Percentiles rank a stretch among this genome's conserved stretches.
phyloP scores from a whole-genome alignment of 176 grass and related monocot genomes.

The Eremochloa ophiuroides region DNA sequence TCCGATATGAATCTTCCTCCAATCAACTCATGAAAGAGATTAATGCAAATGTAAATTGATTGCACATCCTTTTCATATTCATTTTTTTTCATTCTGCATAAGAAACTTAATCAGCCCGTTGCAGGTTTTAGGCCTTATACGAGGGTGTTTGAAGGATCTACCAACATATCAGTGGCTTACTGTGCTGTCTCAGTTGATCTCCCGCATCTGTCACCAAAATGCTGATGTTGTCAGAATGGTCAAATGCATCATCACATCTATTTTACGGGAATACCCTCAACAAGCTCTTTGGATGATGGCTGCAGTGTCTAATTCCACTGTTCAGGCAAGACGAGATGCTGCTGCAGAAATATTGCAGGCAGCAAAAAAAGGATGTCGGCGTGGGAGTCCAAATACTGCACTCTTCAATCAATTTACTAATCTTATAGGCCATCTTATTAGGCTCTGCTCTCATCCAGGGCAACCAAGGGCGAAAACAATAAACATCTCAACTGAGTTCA shows the following conservation, averaged over 20 bases:
- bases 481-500: slow-evolving; percentile 93
- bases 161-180: slow-evolving; percentile 97
- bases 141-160: slow-evolving; percentile 82
- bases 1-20: slow-evolving; percentile 39
- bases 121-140: slow-evolving; percentile 67
- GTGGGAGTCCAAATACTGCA: slow-evolving; percentile 47
- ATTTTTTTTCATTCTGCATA: slow-evolving; percentile 6
- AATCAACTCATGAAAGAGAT: slow-evolving; percentile 61
- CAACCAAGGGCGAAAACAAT: slow-evolving; percentile 66
- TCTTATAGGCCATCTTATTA: slow-evolving; percentile 90
- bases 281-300: slow-evolving; percentile 99
- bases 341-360: slow-evolving; percentile 79
- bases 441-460: slow-evolving; percentile 87
- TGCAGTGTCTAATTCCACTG: slow-evolving; percentile 88
- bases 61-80: background rate
- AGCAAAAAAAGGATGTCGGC: slow-evolving; percentile 66
- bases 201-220: slow-evolving; percentile 90
- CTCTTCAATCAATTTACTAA: slow-evolving; percentile 76
- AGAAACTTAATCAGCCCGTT: slow-evolving; percentile 14
- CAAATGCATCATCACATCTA: slow-evolving; percentile 61
- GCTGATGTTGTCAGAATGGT: slow-evolving; percentile 63
- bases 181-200: slow-evolving; percentile 95
- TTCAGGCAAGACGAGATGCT: slow-evolving; percentile 73
- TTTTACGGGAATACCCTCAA: slow-evolving; percentile 88
- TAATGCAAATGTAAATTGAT: slow-evolving; percentile 51